These are phyloP conservation scores for Stephania japonica DNA, from an alignment of 164 flowering plant genomes.

Conservation along the genomic window DNA sequence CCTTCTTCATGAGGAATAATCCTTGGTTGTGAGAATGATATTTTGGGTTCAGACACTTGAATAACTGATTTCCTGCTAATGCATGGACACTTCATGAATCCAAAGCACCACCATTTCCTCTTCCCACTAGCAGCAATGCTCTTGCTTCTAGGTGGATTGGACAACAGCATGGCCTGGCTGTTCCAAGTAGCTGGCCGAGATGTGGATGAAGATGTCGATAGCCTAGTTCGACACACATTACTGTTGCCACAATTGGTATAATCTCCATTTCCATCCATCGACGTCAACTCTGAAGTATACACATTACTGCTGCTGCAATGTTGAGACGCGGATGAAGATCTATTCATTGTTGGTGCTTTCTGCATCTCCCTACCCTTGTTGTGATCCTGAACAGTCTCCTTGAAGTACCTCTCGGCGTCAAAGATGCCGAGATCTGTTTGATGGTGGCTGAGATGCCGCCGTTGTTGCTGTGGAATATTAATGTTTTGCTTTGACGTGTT, in stretches of 20 bases:
- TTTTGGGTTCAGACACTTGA: conserved; percentile 1
- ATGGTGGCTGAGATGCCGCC: conserved; percentile 8
- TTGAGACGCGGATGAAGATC: not conserved
- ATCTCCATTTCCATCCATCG: not conserved
- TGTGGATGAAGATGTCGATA: not conserved
- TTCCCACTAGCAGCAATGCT: not conserved
- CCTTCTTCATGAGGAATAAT: not conserved
- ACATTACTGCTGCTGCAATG: too few relatives aligned
- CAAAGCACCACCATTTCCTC: conserved; percentile 5
- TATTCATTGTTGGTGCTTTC: not conserved
- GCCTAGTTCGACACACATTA: too few relatives aligned
- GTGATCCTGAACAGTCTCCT: conserved; percentile 25
- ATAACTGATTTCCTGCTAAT: conserved; percentile 1
- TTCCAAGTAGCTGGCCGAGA: conserved; percentile 11
- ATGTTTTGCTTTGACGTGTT: too few relatives aligned
- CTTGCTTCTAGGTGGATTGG: not conserved
- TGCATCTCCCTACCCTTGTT: not conserved
- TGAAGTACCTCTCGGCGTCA: conserved; percentile 69
- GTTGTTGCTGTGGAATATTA: not conserved
- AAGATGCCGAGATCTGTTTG: conserved; percentile 65
- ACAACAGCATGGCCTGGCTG: conserved; percentile 1
- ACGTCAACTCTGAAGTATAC: too few relatives aligned
- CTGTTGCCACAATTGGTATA: too few relatives aligned
- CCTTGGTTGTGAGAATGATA: not conserved
- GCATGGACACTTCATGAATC: conserved; percentile 6